Base-by-base conservation (phyloP, 2,329 filamentous ascomycete genomes). In the Cyanodermella asteris region DNA sequence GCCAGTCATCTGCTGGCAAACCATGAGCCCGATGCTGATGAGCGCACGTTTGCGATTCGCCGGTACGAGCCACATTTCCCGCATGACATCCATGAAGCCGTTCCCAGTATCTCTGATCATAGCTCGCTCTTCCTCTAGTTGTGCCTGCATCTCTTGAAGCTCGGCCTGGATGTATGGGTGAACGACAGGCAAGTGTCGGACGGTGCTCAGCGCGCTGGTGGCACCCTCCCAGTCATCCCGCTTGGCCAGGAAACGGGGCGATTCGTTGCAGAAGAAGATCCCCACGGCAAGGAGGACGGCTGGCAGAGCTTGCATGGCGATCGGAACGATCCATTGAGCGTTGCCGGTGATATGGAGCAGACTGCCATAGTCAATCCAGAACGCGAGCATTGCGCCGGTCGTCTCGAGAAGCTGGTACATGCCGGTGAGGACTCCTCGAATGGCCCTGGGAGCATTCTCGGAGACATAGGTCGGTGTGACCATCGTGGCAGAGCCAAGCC, bases 331-430 rank as follows among this genome's bases (percentile, higher is more conserved):
- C n/a, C n/a, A n/a, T n/a, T n/a, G n/a, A n/a, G n/a, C n/a, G n/a
- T n/a, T n/a, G n/a, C n/a, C 44, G 7, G 39, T 31, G 20, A 60
- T 44, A 31, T 60, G 49, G n/a, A 56, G 46, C 16, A 56, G 41
- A 22, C 50, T 50, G 15, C 57, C 61, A 29, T 62, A 66, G 42
- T 61, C 65, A 43, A 61, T 50, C 59, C 58, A 67, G 34, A 49
- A 51, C 4, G 45, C 43, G 7, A 51, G 31, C 44, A 58, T 52
- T 17, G 47, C 47, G 13, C 48, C 47, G 23, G 36, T 37, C 4
- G n/a, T n/a, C n/a, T 64, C 51, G 36, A 66, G 64, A 6, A 68
- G 53, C 32, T 69, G 62, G 36, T 67, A 70, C 30, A 68, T 55
- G 30, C 64, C 64, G 1, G 61, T 64, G 0, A 70, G 47, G 27